These are phyloP conservation scores for Aspergillus fructus DNA, from an alignment of 2,329 filamentous ascomycete genomes.

Conservation along the genomic window DNA sequence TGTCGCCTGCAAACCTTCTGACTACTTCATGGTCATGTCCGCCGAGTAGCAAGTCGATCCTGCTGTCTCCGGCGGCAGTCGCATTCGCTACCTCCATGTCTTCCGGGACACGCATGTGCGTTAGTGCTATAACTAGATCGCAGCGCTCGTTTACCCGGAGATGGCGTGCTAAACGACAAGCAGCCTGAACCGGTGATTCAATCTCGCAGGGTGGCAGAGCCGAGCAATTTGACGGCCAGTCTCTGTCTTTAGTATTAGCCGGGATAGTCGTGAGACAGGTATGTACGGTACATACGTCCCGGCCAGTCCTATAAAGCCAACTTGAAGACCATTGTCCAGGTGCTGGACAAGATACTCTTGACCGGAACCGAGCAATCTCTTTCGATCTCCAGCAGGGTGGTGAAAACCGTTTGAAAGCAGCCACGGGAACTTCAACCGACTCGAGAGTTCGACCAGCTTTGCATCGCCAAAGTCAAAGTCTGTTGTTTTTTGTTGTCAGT, in stretches of 20 bases:
- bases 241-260: slow-evolving; percentile 4
- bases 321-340: slow-evolving; percentile 8
- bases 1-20: slow-evolving; percentile 18
- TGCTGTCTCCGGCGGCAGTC: slow-evolving; percentile 13
- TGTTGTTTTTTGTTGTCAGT: not conserved
- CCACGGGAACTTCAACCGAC: slow-evolving; percentile 13
- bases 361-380: slow-evolving; percentile 7
- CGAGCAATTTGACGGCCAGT: slow-evolving; percentile 22
- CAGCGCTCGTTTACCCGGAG: slow-evolving; percentile 15
- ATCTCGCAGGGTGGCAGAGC: slow-evolving; percentile 12
- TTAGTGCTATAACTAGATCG: slow-evolving; percentile 25
- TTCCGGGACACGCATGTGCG: slow-evolving; percentile 24
- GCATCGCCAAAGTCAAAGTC: slow-evolving; percentile 17
- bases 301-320: slow-evolving; percentile 19
- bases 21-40: slow-evolving; percentile 27
- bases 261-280: not conserved
- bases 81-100: slow-evolving; percentile 15
- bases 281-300: slow-evolving; percentile 15
- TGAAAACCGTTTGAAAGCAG: slow-evolving; percentile 10
- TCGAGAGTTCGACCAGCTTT: slow-evolving; percentile 14
- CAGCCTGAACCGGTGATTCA: not conserved
- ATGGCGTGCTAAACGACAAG: slow-evolving; percentile 2
- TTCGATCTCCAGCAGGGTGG: not conserved
- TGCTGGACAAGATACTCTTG: slow-evolving; percentile 11
- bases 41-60: slow-evolving; percentile 24